Evolutionary conservation across 1,139 yeast species (phyloP).

Genomic region (Candida sp.): DNA sequence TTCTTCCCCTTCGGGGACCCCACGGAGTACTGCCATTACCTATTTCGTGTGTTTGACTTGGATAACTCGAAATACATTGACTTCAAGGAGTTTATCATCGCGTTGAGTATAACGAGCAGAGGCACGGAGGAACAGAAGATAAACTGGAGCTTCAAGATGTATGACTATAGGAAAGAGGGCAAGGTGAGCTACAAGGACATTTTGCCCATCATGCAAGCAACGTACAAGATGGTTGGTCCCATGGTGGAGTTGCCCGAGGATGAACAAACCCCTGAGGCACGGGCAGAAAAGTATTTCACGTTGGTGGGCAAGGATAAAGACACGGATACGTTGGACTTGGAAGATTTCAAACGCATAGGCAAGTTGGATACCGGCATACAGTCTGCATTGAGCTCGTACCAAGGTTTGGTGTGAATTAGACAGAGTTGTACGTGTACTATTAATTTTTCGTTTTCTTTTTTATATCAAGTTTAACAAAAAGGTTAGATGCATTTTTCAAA

Average conservation of each 20-base stretch:
- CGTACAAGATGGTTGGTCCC: slow-evolving; percentile 94
- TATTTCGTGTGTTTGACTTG: slow-evolving; percentile 88
- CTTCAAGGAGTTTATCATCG: slow-evolving; percentile 91
- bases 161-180: slow-evolving; percentile 84
- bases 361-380: slow-evolving; percentile 84
- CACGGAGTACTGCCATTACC: slow-evolving; percentile 84
- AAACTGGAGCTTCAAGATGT: slow-evolving; percentile 85
- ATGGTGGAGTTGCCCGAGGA: slow-evolving; percentile 94
- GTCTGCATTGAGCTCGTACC: slow-evolving; percentile 79
- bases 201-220: slow-evolving; percentile 78
- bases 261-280: slow-evolving; percentile 88
- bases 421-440: neutral
- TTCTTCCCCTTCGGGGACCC: slow-evolving; percentile 99
- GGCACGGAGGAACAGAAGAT: slow-evolving; percentile 90
- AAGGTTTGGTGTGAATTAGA: slow-evolving; percentile 60
- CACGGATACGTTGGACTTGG: slow-evolving; percentile 65
- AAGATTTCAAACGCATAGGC: slow-evolving; percentile 84
- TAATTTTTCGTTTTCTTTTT: neutral
- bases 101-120: slow-evolving; percentile 85
- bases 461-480: neutral
- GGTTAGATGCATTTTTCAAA: neutral
- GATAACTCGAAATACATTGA: slow-evolving; percentile 85
- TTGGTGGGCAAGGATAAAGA: slow-evolving; percentile 73
- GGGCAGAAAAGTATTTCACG: slow-evolving; percentile 82
- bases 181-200: slow-evolving; percentile 76